phyloP scores from a whole-genome alignment of 2,329 filamentous ascomycete genomes.

The Zymoseptoria passerinii region DNA sequence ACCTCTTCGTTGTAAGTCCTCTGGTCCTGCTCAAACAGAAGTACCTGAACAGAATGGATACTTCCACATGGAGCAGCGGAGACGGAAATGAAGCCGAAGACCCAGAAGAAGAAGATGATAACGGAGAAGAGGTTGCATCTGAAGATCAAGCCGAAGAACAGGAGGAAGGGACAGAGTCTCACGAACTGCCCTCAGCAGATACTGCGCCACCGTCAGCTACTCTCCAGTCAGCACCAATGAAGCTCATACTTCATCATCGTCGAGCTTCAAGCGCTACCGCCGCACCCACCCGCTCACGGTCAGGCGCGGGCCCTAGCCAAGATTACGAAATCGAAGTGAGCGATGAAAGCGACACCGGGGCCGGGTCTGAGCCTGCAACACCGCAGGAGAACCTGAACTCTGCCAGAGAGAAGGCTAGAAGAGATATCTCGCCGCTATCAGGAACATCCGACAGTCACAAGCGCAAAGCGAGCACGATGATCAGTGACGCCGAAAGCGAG shows the following conservation, averaged over 20 bases:
- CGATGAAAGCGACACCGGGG: neutral
- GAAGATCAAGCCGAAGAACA: neutral
- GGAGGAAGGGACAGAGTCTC: too few species aligned
- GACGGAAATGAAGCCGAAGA: neutral
- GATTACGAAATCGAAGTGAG: neutral
- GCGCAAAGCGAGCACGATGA: neutral
- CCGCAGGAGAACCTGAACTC: neutral
- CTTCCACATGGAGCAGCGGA: neutral
- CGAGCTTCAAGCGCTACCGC: neutral
- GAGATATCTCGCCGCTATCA: neutral
- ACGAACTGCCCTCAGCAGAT: too few species aligned
- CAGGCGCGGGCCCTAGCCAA: neutral
- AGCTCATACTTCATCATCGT: neutral
- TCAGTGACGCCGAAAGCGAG: neutral
- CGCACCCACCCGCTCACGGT: neutral
- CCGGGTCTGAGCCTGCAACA: neutral
- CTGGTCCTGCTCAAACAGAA: neutral
- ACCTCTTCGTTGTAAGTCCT: neutral
- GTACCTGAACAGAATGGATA: neutral
- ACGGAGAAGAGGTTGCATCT: neutral
- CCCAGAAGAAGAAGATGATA: neutral
- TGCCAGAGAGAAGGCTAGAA: neutral
- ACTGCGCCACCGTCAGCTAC: neutral
- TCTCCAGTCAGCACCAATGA: neutral
- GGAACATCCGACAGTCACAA: neutral